Evolutionary conservation across 148 eudicot genomes (phyloP).

Genomic region (Polygonum maritimum): DNA sequence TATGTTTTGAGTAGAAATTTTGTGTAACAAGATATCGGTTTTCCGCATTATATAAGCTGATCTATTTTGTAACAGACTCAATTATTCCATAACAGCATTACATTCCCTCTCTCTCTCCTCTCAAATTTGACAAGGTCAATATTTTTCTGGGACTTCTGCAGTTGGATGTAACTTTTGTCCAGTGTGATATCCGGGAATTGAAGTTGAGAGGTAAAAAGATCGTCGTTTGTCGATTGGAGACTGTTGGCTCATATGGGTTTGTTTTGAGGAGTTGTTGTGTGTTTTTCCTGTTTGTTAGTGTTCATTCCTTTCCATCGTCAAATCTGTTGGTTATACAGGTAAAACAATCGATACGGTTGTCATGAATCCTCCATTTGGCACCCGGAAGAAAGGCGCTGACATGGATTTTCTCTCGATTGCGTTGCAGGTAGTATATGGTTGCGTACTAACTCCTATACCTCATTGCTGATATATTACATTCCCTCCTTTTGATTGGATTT

Average conservation of each 20-base stretch:
- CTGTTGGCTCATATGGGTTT: background rate
- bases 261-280: background rate
- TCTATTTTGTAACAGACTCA: too few relatives aligned
- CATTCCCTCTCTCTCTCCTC: too few relatives aligned
- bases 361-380: slow-evolving; percentile 99
- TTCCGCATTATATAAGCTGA: too few relatives aligned
- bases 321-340: slow-evolving; percentile 20
- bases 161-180: slow-evolving; percentile 70
- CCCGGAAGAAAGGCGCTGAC: slow-evolving; percentile 90
- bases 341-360: slow-evolving; percentile 72
- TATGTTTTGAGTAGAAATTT: too few relatives aligned
- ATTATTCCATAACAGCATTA: too few relatives aligned
- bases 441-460: background rate
- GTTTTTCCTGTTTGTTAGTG: background rate
- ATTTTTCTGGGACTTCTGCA: too few relatives aligned
- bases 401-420: slow-evolving; percentile 82
- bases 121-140: too few relatives aligned
- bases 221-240: background rate
- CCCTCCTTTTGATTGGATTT: background rate
- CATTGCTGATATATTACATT: background rate
- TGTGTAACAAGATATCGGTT: too few relatives aligned
- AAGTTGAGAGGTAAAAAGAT: slow-evolving; percentile 39
- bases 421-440: slow-evolving; percentile 41
- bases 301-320: background rate
- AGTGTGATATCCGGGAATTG: slow-evolving; percentile 53